phyloP scores from a whole-genome alignment of 345 rosid species.

The Theobroma cacao region DNA sequence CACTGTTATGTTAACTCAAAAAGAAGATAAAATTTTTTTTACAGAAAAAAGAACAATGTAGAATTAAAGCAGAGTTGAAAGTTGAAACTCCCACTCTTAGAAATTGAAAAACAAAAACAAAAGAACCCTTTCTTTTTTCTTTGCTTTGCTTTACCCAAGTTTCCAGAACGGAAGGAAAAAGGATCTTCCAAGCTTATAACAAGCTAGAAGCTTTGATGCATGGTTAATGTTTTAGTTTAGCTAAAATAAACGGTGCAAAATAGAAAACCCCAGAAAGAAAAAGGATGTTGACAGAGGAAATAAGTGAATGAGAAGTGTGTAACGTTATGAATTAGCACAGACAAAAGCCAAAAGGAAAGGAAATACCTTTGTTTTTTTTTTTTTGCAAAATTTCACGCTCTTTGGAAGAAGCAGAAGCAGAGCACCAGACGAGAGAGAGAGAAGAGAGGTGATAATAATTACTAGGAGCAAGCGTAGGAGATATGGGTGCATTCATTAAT shows the following conservation, averaged over 20 bases:
- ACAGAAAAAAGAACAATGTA: background rate
- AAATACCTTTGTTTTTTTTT: conserved; percentile 13
- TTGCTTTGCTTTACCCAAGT: background rate
- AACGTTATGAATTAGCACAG: background rate
- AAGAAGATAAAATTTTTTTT: background rate
- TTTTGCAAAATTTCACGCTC: conserved; percentile 9
- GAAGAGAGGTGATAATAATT: conserved; percentile 1
- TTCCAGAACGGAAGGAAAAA: background rate
- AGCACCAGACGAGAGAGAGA: conserved; percentile 8
- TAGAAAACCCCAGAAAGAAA: background rate
- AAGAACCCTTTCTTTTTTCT: background rate
- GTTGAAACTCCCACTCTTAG: background rate
- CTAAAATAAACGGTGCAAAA: background rate
- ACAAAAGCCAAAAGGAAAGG: conserved; percentile 10
- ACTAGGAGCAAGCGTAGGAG: background rate
- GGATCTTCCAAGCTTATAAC: background rate
- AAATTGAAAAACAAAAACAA: background rate
- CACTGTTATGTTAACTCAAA: background rate
- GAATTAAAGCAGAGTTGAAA: background rate
- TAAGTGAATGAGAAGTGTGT: background rate
- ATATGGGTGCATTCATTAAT: conserved; percentile 43
- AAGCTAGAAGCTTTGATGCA: background rate
- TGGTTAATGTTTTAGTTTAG: background rate
- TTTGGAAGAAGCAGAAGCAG: background rate
- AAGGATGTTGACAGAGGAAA: background rate